Base-by-base conservation (phyloP, 495 filamentous ascomycete genomes). In the Parathielavia hyrcaniae region DNA sequence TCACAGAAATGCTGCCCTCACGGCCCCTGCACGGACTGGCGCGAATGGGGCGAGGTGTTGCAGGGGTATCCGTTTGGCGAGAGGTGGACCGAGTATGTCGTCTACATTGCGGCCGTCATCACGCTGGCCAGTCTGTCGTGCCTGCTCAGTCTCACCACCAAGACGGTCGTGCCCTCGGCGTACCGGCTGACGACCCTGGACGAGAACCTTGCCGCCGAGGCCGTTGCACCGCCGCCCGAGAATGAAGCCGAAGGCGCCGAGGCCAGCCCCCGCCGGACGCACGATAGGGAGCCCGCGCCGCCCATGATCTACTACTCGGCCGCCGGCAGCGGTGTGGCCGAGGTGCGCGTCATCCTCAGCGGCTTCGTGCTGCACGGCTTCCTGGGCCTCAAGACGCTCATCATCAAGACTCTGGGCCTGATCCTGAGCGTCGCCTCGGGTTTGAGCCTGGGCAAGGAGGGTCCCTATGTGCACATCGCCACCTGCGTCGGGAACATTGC, bases 341-440 rank as follows among this genome's bases (percentile, higher is more conserved):
- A 98, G 73, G 92, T 98, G 40, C 92, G 93, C 55, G 93, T 98
- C 59, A 97, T 98, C 64, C 82, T 96, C 35, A 97, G 92, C 69
- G 93, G 93, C 32, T 98, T 97, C 70, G 91, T 98, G 51, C 78
- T 98, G 32, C 93, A 98, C 76, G 91, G 93, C 0, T 98, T 96
- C 71, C 77, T 98, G 40, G 93, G 93, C 55, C 70, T 95, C 41
- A 91, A 85, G 70, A 98, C 93, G 0, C 80, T 98, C 26, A 71
- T 92, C 12, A 79, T 96, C 64, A 98, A 98, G 71, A 90, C 88
- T 0, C 68, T 88, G 44, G 90, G 83, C 16, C 74, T 98, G 36
- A 81, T 97, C 45, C 78, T 97, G 58, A 93, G 88, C 68, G 90
- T 98, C 36, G 85, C 90, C 3, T 97, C 93, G 17, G 93, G 93